Conservation (phyloP, 2,329 filamentous ascomycete genomes). For the Colletotrichum lini region DNA sequence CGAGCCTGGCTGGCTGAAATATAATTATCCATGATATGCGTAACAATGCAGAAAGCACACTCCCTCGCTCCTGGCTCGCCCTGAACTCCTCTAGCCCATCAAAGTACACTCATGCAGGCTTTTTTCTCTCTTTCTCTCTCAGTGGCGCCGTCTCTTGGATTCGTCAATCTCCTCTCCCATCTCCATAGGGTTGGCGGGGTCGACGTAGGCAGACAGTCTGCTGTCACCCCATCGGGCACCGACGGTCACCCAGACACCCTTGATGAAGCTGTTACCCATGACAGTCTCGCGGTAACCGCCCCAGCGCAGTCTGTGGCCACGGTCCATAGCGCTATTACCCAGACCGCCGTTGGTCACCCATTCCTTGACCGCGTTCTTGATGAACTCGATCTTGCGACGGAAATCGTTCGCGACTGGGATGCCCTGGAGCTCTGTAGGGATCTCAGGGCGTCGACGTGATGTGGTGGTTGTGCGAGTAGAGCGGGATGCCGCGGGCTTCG, state of each 20-base stretch:
- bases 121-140: constrained; percentile 22
- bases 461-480: constrained; percentile 62
- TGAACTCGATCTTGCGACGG: constrained; percentile 81
- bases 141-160: constrained; percentile 48
- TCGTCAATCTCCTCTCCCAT: constrained; percentile 69
- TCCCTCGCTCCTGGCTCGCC: constrained; percentile 21
- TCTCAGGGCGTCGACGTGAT: constrained; percentile 71
- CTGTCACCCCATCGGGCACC: constrained; percentile 74
- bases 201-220: constrained; percentile 68
- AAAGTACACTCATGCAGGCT: not conserved
- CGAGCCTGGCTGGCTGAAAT: constrained; percentile 26
- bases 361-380: constrained; percentile 76
- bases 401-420: constrained; percentile 82
- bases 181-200: constrained; percentile 67
- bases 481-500: constrained; percentile 58
- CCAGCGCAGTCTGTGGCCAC: constrained; percentile 70
- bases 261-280: constrained; percentile 65
- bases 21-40: constrained; percentile 37
- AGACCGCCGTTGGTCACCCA: constrained; percentile 80
- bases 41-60: constrained; percentile 28
- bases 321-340: constrained; percentile 74
- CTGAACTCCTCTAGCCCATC: not conserved
- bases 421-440: constrained; percentile 71
- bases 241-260: constrained; percentile 79
- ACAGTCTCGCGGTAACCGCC: constrained; percentile 70